These are phyloP conservation scores for Wickerhamia fluorescens DNA, from an alignment of 805 yeast genomes.

Conservation along the genomic window DNA sequence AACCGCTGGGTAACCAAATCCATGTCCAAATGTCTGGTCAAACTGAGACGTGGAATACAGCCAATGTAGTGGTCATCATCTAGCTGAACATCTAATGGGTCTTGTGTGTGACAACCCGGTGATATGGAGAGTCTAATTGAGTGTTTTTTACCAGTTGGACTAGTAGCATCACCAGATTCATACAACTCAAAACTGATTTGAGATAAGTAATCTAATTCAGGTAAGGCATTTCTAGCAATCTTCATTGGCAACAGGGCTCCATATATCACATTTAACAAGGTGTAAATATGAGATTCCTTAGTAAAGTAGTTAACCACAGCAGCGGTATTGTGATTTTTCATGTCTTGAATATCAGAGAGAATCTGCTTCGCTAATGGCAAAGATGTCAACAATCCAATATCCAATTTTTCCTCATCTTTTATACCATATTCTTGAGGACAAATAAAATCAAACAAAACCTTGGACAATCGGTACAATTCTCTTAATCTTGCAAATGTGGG, in stretches of 20 bases:
- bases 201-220: slow-evolving; percentile 91
- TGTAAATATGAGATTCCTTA: slow-evolving; percentile 94
- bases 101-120: slow-evolving; percentile 98
- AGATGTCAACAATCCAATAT: slow-evolving; percentile 90
- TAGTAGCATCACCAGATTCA: slow-evolving; percentile 61
- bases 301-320: slow-evolving; percentile 89
- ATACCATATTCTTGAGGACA: slow-evolving; percentile 99
- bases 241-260: slow-evolving; percentile 94
- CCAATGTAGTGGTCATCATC: slow-evolving; percentile 96
- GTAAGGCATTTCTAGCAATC: slow-evolving; percentile 89
- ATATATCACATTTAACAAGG: slow-evolving; percentile 81
- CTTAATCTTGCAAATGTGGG: slow-evolving; percentile 73
- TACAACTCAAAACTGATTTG: slow-evolving; percentile 92
- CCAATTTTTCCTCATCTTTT: slow-evolving; percentile 89
- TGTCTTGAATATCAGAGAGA: slow-evolving; percentile 67
- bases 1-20: slow-evolving; percentile 80
- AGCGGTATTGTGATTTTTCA: slow-evolving; percentile 73
- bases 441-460: slow-evolving; percentile 90
- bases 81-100: slow-evolving; percentile 92
- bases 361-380: slow-evolving; percentile 90
- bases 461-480: slow-evolving; percentile 83
- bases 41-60: slow-evolving; percentile 83
- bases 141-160: slow-evolving; percentile 69
- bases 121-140: slow-evolving; percentile 87
- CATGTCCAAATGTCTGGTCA: slow-evolving; percentile 90